These are phyloP conservation scores for Penicillium parvum DNA, from an alignment of 495 filamentous ascomycete genomes.

Conservation along the genomic window DNA sequence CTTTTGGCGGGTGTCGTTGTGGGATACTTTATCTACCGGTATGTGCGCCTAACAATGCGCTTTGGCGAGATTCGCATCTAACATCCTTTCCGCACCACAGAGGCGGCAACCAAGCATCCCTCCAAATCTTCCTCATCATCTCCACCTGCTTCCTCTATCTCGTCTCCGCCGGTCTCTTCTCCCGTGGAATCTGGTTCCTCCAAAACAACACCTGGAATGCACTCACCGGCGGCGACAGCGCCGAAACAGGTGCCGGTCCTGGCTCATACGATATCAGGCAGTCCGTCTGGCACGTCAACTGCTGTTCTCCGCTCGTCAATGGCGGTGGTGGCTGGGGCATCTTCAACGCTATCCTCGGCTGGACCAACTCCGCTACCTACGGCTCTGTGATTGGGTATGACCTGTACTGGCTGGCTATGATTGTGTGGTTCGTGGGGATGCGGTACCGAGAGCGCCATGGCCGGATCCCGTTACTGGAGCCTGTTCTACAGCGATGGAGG, in stretches of 20 bases:
- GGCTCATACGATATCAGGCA: conserved; percentile 83
- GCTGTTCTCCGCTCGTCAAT: conserved; percentile 67
- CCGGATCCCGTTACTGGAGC: too few species aligned
- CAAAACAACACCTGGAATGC: conserved; percentile 62
- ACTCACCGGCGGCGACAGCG: conserved; percentile 64
- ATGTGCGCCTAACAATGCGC: conserved; percentile 23
- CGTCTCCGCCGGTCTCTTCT: conserved; percentile 80
- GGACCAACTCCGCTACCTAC: conserved; percentile 86
- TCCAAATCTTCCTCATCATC: conserved; percentile 75
- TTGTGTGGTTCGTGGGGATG: too few species aligned
- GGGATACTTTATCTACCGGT: conserved; percentile 76
- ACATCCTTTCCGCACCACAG: conserved; percentile 24
- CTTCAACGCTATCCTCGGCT: conserved; percentile 77
- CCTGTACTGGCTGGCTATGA: conserved; percentile 64
- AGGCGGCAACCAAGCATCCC: conserved; percentile 57
- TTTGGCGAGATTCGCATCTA: background rate
- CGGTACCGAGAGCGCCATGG: too few species aligned
- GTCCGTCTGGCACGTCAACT: conserved; percentile 92
- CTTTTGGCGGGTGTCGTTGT: conserved; percentile 57
- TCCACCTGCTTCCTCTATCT: conserved; percentile 85
- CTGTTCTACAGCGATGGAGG: too few species aligned
- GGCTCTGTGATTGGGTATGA: conserved; percentile 81
- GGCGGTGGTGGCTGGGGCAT: conserved; percentile 86
- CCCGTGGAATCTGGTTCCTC: conserved; percentile 69
- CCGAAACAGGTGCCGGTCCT: conserved; percentile 69